These are phyloP conservation scores for Russula earlei DNA, from an alignment of 768 basidiomycete species.

Conservation along the genomic window DNA sequence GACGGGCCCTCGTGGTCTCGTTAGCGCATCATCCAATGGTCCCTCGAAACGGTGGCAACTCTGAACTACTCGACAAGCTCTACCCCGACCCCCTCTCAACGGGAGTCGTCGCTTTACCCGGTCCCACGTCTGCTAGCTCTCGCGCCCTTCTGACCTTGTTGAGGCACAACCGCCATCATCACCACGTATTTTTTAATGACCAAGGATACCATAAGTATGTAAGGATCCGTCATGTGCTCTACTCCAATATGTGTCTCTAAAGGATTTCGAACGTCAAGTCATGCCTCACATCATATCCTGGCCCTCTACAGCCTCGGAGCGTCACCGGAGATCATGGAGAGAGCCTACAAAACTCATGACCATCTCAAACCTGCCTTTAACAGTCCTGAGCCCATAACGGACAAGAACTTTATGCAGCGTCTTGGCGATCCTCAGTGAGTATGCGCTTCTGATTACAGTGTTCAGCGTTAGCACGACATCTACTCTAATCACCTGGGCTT, in stretches of 20 bases:
- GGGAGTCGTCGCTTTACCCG: conserved; percentile 1
- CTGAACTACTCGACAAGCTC: conserved; percentile 4
- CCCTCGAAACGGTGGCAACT: background rate
- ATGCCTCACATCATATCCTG: conserved; percentile 49
- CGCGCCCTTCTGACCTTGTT: conserved; percentile 21
- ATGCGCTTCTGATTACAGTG: too few relatives aligned
- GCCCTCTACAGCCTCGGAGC: conserved; percentile 57
- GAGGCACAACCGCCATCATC: conserved; percentile 41
- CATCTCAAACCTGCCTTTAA: conserved; percentile 32
- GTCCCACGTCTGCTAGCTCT: conserved; percentile 3
- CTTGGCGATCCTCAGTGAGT: conserved; percentile 48
- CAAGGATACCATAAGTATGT: conserved; percentile 28
- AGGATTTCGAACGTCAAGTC: conserved; percentile 28
- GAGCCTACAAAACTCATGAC: conserved; percentile 35
- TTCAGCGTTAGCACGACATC: too few relatives aligned
- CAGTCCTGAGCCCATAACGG: conserved; percentile 39
- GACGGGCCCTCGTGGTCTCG: too few relatives aligned
- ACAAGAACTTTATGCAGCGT: conserved; percentile 42
- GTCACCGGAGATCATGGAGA: conserved; percentile 31
- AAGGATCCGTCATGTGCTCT: background rate
- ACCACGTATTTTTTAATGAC: conserved; percentile 46
- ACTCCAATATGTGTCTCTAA: background rate
- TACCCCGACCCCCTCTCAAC: conserved; percentile 7
- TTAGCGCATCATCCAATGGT: background rate
- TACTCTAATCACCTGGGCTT: background rate